Evolutionary conservation across 2,329 filamentous ascomycete species (phyloP), one percentile per base, ranked within the genome.

Genomic region (Calonectria henricotiae): DNA sequence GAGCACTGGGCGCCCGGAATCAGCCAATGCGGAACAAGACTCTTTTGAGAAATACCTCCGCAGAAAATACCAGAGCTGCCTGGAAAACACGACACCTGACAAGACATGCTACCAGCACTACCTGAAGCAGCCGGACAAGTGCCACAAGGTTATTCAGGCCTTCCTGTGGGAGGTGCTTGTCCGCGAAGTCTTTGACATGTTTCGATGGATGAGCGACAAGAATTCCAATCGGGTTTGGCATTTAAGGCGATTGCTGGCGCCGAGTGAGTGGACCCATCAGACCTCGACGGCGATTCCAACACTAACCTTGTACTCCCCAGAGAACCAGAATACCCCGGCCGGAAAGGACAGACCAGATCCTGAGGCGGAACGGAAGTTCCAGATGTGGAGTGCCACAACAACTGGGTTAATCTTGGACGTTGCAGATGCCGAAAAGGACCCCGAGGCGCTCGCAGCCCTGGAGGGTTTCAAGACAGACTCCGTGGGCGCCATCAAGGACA

Each of bases 321-420:
- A 58, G 9, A 35, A 15, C 15, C 39, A 47, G 17, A n/a, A 20
- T 2, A 30, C 20, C 12, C 35, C 51, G n/a, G 17, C 7, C 4
- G 15, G 20, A 6, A 60, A 32, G n/a, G 15, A 11, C 2, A 35
- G 43, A 6, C 58, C 55, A 13, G n/a, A 62, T 11, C 55, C 65
- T 1, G 65, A 67, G n/a, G 65, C 65, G n/a, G 65, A 67, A 37
- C 46, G 65, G 7, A 62, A 62, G 35, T 67, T 67, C 20, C 65
- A 67, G 32, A 62, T 54, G n/a, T 67, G 65, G 65, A 62, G 65
- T 6, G 55, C 43, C 1, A 67, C 55, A 2, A 67, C 65, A 5
- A 43, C 30, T 3, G 58, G 39, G 1, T 17, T 62, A 4, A 30
- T 67, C 4, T 27, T 54, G 39, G 58, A 67, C 6, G 55, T 17